Conservation (phyloP, 2,329 filamentous ascomycete genomes). For the Scorias spongiosa region DNA sequence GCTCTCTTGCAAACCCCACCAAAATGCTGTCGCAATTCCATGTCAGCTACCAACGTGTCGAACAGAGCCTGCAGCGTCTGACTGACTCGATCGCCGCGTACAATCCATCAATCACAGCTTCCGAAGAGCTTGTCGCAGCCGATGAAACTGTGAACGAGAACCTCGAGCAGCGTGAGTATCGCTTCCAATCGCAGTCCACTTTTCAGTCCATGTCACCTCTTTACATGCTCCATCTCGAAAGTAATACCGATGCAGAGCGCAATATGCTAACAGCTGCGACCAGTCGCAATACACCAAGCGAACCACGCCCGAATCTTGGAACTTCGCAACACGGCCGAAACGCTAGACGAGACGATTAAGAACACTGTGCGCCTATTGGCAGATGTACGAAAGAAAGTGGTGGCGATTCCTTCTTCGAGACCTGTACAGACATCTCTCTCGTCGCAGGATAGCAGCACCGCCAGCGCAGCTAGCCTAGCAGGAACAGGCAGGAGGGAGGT, state of each 20-base stretch:
- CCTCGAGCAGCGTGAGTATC: conserved; percentile 44
- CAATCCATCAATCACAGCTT: conserved; percentile 55
- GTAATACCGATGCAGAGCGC: conserved; percentile 1
- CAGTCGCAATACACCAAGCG: conserved; percentile 59
- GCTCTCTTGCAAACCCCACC: too few relatives aligned
- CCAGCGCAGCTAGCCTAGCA: conserved; percentile 23
- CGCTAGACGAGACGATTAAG: conserved; percentile 58
- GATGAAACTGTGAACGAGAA: conserved; percentile 53
- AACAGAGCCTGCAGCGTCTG: conserved; percentile 43
- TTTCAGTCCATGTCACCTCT: not conserved
- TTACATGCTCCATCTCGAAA: conserved; percentile 1
- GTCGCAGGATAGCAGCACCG: conserved; percentile 10
- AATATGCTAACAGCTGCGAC: not conserved
- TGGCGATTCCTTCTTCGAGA: conserved; percentile 42
- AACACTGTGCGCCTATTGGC: conserved; percentile 55
- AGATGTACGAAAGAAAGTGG: conserved; percentile 56
- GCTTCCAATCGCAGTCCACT: not conserved
- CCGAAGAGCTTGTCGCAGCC: conserved; percentile 53
- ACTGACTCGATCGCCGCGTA: conserved; percentile 72
- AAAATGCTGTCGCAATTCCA: conserved; percentile 28
- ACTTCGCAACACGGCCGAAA: conserved; percentile 49
- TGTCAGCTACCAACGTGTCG: conserved; percentile 30
- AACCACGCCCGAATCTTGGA: conserved; percentile 55
- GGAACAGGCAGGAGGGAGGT: conserved; percentile 27
- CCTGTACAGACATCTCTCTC: conserved; percentile 25